phyloP scores from a whole-genome alignment of 164 flowering plant genomes.

The Stephania cephalantha region DNA sequence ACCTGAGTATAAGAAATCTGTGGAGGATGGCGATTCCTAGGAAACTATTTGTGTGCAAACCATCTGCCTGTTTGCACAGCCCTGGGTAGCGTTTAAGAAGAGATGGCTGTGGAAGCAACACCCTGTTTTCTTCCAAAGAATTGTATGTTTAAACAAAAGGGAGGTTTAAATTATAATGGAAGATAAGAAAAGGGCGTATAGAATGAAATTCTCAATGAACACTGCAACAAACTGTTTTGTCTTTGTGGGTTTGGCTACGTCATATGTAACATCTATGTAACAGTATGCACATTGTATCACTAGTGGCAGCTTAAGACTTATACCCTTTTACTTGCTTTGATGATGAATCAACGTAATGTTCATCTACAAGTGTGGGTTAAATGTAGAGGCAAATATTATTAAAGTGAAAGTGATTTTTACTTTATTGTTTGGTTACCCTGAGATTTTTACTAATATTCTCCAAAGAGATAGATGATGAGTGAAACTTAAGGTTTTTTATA shows the following conservation, averaged over 20 bases:
- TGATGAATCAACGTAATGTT: not conserved
- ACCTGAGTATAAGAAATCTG: constrained; percentile 83
- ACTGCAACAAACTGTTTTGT: not conserved
- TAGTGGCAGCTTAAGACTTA: no score
- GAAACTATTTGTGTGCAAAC: constrained; percentile 15
- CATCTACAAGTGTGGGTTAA: not conserved
- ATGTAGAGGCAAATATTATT: not conserved
- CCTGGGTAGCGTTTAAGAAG: not conserved
- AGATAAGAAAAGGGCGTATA: not conserved
- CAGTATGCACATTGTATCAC: not conserved
- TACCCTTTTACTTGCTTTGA: not conserved
- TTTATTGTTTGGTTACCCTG: not conserved
- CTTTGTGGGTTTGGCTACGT: not conserved
- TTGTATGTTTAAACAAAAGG: not conserved
- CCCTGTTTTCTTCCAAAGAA: not conserved
- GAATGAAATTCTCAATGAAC: not conserved
- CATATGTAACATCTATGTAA: not conserved
- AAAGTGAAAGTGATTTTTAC: not conserved
- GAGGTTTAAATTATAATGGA: not conserved
- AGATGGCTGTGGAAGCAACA: not conserved
- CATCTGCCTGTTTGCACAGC: constrained; percentile 5
- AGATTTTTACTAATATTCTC: not conserved
- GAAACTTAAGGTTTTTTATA: not conserved
- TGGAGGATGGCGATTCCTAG: constrained; percentile 49
- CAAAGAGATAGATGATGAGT: not conserved